These are phyloP conservation scores for Mariannaea elegans DNA, from an alignment of 2,329 filamentous ascomycete species.

Conservation along the genomic window DNA sequence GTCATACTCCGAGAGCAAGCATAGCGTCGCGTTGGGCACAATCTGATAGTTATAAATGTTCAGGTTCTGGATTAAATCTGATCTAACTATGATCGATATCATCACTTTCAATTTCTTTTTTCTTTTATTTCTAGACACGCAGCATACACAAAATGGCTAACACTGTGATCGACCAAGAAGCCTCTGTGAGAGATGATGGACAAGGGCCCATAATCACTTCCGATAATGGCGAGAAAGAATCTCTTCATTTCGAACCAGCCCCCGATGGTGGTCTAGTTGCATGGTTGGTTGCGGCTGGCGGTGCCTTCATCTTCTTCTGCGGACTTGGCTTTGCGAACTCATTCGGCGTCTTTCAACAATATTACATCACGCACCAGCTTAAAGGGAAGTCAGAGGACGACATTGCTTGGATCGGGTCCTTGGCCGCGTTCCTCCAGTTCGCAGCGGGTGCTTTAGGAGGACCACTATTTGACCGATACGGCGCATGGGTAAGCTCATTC, in stretches of 20 bases:
- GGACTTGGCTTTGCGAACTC: slow-evolving; percentile 54
- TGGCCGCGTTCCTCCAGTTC: slow-evolving; percentile 48
- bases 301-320: slow-evolving; percentile 48
- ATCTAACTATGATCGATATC: not conserved
- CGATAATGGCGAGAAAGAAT: not conserved
- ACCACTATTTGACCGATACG: slow-evolving; percentile 33
- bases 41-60: not conserved
- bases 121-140: not conserved
- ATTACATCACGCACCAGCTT: slow-evolving; percentile 51
- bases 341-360: slow-evolving; percentile 56
- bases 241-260: not conserved
- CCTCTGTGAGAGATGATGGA: not conserved
- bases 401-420: slow-evolving; percentile 55
- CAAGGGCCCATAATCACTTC: accelerated
- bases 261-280: slow-evolving; percentile 49
- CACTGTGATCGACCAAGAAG: not conserved
- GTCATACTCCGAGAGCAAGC: not conserved
- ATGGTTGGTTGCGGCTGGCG: slow-evolving; percentile 52
- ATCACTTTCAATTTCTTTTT: not conserved
- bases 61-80: not conserved
- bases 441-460: slow-evolving; percentile 35
- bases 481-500: slow-evolving; percentile 19
- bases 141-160: not conserved
- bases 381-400: slow-evolving; percentile 39
- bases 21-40: not conserved